Evolutionary conservation across 1,284 basidiomycete species (phyloP).

Genomic region (Exobasidium rhododendri): DNA sequence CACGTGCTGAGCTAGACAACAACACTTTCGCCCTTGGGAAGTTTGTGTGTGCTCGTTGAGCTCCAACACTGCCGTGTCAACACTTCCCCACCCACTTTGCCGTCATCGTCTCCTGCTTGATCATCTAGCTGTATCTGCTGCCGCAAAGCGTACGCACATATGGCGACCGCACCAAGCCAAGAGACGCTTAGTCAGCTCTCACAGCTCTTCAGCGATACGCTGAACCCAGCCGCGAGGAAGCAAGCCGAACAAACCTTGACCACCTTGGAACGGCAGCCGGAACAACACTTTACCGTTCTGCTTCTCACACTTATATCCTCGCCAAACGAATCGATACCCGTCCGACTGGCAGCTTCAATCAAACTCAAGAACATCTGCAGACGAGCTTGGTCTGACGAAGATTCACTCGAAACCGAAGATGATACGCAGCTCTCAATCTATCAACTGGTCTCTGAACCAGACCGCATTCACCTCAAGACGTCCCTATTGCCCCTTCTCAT

Average conservation of each 20-base stretch:
- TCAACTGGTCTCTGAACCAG: constrained; percentile 12
- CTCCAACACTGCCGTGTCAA: no score
- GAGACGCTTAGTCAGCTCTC: constrained; percentile 32
- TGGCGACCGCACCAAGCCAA: background rate
- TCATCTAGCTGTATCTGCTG: no score
- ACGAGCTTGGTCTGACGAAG: constrained; percentile 38
- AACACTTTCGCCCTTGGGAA: no score
- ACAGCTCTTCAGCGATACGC: constrained; percentile 36
- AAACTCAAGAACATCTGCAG: constrained; percentile 53
- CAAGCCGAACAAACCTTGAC: constrained; percentile 42
- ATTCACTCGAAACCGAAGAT: constrained; percentile 27
- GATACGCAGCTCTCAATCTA: constrained; percentile 19
- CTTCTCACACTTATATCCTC: constrained; percentile 46
- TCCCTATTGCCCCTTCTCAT: constrained; percentile 70
- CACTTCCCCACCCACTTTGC: background rate
- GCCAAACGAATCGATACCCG: constrained; percentile 24
- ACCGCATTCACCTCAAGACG: constrained; percentile 62
- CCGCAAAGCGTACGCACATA: background rate
- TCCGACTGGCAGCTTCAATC: constrained; percentile 51
- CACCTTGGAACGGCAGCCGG: constrained; percentile 37
- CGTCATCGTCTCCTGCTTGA: background rate
- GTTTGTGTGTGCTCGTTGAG: no score
- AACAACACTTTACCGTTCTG: constrained; percentile 33
- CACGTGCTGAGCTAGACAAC: background rate
- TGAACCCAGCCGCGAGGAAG: constrained; percentile 38